These are phyloP conservation scores for Zychaea mexicana DNA, from an alignment of 371 early-diverging fungal species.

Conservation along the genomic window DNA sequence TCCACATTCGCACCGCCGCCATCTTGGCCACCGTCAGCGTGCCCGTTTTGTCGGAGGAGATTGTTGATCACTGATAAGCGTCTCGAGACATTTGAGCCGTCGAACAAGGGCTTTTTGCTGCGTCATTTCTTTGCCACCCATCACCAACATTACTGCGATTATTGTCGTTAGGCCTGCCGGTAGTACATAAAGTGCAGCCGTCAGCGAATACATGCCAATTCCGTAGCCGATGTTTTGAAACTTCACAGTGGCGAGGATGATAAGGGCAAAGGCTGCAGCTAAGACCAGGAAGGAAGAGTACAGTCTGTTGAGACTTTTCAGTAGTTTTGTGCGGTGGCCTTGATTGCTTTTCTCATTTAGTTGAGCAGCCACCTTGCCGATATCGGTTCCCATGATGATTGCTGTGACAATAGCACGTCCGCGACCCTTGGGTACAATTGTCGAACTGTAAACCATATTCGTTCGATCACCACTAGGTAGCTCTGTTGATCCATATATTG, in stretches of 20 bases:
- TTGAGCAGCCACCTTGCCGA: slow-evolving; percentile 80
- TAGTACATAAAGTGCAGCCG: slow-evolving; percentile 91
- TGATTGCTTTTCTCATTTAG: neutral
- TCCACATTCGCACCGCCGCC: slow-evolving; percentile 78
- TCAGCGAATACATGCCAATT: slow-evolving; percentile 76
- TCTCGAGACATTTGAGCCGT: slow-evolving; percentile 88
- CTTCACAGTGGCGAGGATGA: slow-evolving; percentile 54
- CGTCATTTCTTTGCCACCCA: slow-evolving; percentile 91
- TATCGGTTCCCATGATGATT: slow-evolving; percentile 86
- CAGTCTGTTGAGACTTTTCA: slow-evolving; percentile 67
- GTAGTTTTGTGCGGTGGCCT: slow-evolving; percentile 15
- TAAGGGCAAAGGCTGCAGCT: slow-evolving; percentile 50
- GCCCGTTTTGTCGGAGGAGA: slow-evolving; percentile 97
- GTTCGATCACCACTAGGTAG: slow-evolving; percentile 61
- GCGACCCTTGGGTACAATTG: slow-evolving; percentile 52
- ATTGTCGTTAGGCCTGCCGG: slow-evolving; percentile 96
- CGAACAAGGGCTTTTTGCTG: slow-evolving; percentile 84
- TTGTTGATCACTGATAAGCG: slow-evolving; percentile 87
- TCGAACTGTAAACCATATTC: slow-evolving; percentile 66
- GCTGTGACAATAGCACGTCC: slow-evolving; percentile 77
- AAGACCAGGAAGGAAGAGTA: slow-evolving; percentile 58
- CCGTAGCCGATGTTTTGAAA: slow-evolving; percentile 63
- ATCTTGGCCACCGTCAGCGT: slow-evolving; percentile 94
- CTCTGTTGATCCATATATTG: no score
- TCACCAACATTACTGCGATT: slow-evolving; percentile 89